Evolutionary conservation across 352 stramenopile species (phyloP).

Genomic region (Globisporangium mamillatum): DNA sequence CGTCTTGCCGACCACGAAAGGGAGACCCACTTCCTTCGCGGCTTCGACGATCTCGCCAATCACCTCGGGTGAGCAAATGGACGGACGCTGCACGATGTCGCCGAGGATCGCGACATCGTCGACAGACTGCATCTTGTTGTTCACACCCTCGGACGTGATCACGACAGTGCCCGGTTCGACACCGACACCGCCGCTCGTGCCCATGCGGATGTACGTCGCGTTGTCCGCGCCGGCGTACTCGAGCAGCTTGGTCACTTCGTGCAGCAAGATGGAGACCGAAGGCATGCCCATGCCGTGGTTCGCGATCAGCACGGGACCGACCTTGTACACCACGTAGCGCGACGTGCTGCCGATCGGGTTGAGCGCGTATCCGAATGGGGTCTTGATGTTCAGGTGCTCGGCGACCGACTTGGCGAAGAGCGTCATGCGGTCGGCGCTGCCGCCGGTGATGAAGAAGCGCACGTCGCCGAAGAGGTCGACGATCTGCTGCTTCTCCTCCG

Average conservation of each 20-base stretch:
- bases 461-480: slow-evolving; percentile 60
- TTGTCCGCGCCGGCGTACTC: slow-evolving; percentile 55
- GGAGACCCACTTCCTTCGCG: slow-evolving; percentile 41
- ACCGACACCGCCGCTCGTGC: slow-evolving; percentile 69
- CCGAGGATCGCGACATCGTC: slow-evolving; percentile 62
- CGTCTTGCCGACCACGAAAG: slow-evolving; percentile 67
- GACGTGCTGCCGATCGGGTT: slow-evolving; percentile 60
- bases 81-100: slow-evolving; percentile 43
- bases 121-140: slow-evolving; percentile 65
- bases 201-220: slow-evolving; percentile 71
- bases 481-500: slow-evolving; percentile 42
- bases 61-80: slow-evolving; percentile 48
- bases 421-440: slow-evolving; percentile 70
- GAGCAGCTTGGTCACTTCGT: slow-evolving; percentile 80
- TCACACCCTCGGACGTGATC: slow-evolving; percentile 72
- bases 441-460: slow-evolving; percentile 72
- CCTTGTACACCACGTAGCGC: slow-evolving; percentile 77
- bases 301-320: slow-evolving; percentile 66
- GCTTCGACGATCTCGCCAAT: slow-evolving; percentile 45
- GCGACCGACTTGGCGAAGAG: slow-evolving; percentile 56
- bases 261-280: slow-evolving; percentile 69
- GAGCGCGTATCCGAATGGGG: slow-evolving; percentile 63
- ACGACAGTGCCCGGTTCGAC: slow-evolving; percentile 72
- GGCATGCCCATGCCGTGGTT: slow-evolving; percentile 81
- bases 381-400: slow-evolving; percentile 43